Evolutionary conservation across 169 alveolate genomes (phyloP), one percentile per base, ranked within the genome.

Genomic region (Fabrea salina): DNA sequence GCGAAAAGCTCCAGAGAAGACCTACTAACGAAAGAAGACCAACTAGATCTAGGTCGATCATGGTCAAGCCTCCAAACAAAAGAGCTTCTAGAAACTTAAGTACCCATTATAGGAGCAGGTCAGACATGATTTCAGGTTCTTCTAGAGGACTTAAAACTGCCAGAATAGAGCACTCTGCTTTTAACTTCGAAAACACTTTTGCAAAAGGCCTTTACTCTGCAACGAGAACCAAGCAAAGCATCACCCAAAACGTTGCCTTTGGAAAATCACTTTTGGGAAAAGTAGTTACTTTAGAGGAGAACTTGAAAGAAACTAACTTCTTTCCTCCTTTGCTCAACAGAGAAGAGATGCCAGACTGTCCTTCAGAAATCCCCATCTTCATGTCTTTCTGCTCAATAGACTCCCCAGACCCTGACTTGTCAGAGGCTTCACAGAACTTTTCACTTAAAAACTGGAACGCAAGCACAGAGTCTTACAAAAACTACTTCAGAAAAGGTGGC

Each of bases 221-320:
- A 7, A 22, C 33, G 8, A 54, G 25, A 22, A 54, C 13, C 11
- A 54, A 54, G 30, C 13, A 7, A 6, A 54, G 25, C 13, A n/a
- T 54, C 25, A n/a, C 25, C 66, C 66, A 54, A 54, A 54, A 54
- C 66, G 39, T 54, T n/a, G 66, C 66, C 25, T 54, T 54, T 54
- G 6, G 33, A 11, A n/a, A 19, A 22, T 19, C 25, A n/a, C 25
- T 54, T 54, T 33, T 54, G 25, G 30, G 30, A 7, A 54, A 54
- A 54, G 30, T n/a, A 6, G 25, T 54, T 6, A 33, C 13, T 7
- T 11, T 33, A 11, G 39, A 54, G 33, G 25, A 54, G 25, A 54
- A 54, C 22, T n/a, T n/a, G n/a, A n/a, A n/a, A n/a, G n/a, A n/a
- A n/a, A n/a, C n/a, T n/a, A n/a, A n/a, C n/a, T n/a, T n/a, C n/a